Percentiles rank a stretch among this genome's conserved stretches.
phyloP scores from a whole-genome alignment of 2,329 filamentous ascomycete genomes.

The Cyanodermella asteris region DNA sequence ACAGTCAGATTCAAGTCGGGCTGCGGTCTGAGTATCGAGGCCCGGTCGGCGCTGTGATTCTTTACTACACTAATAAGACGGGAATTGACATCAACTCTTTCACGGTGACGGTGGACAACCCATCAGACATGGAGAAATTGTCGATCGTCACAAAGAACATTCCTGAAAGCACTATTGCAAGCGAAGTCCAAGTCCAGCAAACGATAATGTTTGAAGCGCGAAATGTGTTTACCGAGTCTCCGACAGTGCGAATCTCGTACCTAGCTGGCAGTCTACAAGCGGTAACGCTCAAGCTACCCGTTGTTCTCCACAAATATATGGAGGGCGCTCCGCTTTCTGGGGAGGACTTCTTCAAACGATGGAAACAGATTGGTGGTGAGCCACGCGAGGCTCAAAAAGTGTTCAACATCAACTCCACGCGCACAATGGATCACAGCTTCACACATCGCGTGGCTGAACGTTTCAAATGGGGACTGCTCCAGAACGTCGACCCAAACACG shows the following conservation, averaged over 20 bases:
- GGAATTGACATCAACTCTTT: conserved; percentile 69
- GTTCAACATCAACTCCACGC: conserved; percentile 39
- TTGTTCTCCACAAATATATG: conserved; percentile 91
- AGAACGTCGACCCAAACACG: conserved; percentile 70
- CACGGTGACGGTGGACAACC: conserved; percentile 76
- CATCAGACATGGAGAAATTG: conserved; percentile 37
- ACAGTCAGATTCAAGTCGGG: conserved; percentile 81
- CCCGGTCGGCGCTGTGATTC: conserved; percentile 84
- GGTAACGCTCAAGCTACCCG: conserved; percentile 71
- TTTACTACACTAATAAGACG: conserved; percentile 93
- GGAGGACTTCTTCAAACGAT: conserved; percentile 96
- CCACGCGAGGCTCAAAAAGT: conserved; percentile 76
- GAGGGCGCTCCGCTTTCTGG: conserved; percentile 65
- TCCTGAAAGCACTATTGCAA: conserved; percentile 57
- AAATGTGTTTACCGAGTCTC: conserved; percentile 57
- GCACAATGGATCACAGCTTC: conserved; percentile 43
- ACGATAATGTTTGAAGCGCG: conserved; percentile 87
- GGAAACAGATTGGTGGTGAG: conserved; percentile 89
- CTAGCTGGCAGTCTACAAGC: conserved; percentile 84
- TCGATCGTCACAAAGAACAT: conserved; percentile 75
- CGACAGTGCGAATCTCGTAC: conserved; percentile 86
- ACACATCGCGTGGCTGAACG: conserved; percentile 55
- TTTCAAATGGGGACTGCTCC: conserved; percentile 73
- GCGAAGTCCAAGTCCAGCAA: conserved; percentile 66
- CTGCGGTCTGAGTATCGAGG: conserved; percentile 82